phyloP scores from a whole-genome alignment of 768 basidiomycete genomes.

The Panus rudis region DNA sequence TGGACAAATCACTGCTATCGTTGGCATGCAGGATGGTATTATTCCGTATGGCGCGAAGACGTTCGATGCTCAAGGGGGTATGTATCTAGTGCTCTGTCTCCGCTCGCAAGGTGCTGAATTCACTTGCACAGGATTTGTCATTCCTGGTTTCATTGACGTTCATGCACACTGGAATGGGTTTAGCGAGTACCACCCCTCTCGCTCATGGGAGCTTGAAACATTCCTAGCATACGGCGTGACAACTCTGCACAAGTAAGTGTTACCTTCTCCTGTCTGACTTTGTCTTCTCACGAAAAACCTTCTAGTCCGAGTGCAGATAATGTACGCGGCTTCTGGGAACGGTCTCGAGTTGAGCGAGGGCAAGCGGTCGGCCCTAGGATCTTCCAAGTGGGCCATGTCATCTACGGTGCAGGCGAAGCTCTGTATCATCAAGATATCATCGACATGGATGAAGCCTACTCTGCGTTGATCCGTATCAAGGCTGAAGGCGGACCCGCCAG shows the following conservation, averaged over 20 bases:
- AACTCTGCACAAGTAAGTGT: conserved; percentile 63
- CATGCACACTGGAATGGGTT: conserved; percentile 71
- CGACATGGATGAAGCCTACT: conserved; percentile 52
- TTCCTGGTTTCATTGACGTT: conserved; percentile 71
- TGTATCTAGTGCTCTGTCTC: conserved; percentile 9
- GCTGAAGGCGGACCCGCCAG: conserved; percentile 63
- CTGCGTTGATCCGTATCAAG: conserved; percentile 62
- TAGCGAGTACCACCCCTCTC: conserved; percentile 44
- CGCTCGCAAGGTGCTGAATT: background rate
- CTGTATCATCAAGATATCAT: conserved; percentile 56
- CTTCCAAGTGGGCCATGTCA: conserved; percentile 60
- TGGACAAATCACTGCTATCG: conserved; percentile 43
- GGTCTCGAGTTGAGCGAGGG: conserved; percentile 62
- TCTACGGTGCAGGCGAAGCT: conserved; percentile 45
- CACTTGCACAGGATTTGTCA: conserved; percentile 45
- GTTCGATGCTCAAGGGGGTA: conserved; percentile 59
- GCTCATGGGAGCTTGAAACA: conserved; percentile 68
- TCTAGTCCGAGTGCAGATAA: conserved; percentile 57
- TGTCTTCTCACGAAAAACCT: background rate
- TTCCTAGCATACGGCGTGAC: conserved; percentile 76
- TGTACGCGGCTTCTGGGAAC: conserved; percentile 57
- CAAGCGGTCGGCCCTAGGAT: conserved; percentile 65
- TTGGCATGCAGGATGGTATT: conserved; percentile 30
- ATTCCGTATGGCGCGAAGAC: conserved; percentile 24
- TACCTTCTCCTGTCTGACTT: background rate